Conservation (phyloP, 2,329 filamentous ascomycete genomes). For the Whalleya microplaca region DNA sequence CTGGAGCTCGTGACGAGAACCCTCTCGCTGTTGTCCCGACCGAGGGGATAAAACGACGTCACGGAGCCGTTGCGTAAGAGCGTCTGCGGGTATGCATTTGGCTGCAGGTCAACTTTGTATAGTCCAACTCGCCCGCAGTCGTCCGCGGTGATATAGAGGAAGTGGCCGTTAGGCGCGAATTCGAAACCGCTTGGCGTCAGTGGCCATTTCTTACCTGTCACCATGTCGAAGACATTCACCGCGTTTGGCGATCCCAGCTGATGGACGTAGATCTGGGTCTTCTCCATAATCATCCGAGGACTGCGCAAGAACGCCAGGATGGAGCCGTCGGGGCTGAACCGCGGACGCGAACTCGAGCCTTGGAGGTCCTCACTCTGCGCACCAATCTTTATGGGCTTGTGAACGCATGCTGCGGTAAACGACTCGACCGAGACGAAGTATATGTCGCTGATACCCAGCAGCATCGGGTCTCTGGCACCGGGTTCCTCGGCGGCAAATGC, state of each 20-base stretch:
- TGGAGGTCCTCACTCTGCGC: slow-evolving; percentile 12
- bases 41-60: slow-evolving; percentile 33
- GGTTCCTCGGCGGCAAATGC: slow-evolving; percentile 37
- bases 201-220: slow-evolving; percentile 32
- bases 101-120: slow-evolving; percentile 39
- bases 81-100: slow-evolving; percentile 30
- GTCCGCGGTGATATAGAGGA: slow-evolving; percentile 40
- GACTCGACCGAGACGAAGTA: slow-evolving; percentile 41
- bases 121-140: slow-evolving; percentile 40
- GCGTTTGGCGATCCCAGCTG: slow-evolving; percentile 34
- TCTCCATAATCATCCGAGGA: background rate
- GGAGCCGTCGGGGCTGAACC: slow-evolving; percentile 43
- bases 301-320: slow-evolving; percentile 40
- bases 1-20: slow-evolving; percentile 44
- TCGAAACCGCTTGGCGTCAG: slow-evolving; percentile 39
- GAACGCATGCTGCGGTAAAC: slow-evolving; percentile 30
- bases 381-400: slow-evolving; percentile 31
- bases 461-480: slow-evolving; percentile 15
- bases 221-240: slow-evolving; percentile 35
- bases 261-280: slow-evolving; percentile 35
- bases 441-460: slow-evolving; percentile 26
- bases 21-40: slow-evolving; percentile 29
- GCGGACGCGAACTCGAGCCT: slow-evolving; percentile 32
- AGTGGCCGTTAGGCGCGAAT: slow-evolving; percentile 40
- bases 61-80: slow-evolving; percentile 37